A percentile compares a stretch with the other conserved stretches of the same genome.
These are phyloP conservation scores for Pseudozyma hubeiensis DNA, from an alignment of 1,284 basidiomycete species.

Conservation along the genomic window DNA sequence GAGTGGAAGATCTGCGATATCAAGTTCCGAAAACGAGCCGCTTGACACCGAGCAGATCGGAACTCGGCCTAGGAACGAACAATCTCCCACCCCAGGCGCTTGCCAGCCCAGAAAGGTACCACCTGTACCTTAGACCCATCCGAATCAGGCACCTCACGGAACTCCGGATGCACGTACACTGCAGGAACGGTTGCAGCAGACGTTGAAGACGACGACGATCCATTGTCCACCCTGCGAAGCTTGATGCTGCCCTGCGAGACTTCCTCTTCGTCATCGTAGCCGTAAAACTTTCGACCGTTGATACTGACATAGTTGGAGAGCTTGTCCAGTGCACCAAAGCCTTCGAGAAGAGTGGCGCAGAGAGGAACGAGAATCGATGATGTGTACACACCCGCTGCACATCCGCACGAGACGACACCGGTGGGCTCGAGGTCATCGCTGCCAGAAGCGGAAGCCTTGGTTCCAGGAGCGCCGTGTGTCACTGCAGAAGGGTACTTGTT, in stretches of 20 bases:
- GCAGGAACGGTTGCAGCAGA: conserved; percentile 49
- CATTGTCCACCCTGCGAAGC: conserved; percentile 40
- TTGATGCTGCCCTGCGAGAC: conserved; percentile 34
- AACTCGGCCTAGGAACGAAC: conserved; percentile 40
- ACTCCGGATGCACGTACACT: conserved; percentile 57
- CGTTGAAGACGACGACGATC: conserved; percentile 6
- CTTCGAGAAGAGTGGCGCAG: conserved; percentile 66
- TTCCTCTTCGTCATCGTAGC: conserved; percentile 30
- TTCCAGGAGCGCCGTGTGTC: conserved; percentile 51
- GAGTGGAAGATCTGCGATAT: neutral
- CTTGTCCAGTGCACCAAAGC: conserved; percentile 65
- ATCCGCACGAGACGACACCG: conserved; percentile 59
- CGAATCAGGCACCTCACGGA: conserved; percentile 33
- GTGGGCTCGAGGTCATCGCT: conserved; percentile 41
- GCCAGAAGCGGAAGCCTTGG: conserved; percentile 33
- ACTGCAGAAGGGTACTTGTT: conserved; percentile 77
- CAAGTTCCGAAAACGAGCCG: neutral
- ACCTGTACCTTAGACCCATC: conserved; percentile 71
- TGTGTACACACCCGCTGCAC: conserved; percentile 67
- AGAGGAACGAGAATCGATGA: conserved; percentile 65
- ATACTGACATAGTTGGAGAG: conserved; percentile 60
- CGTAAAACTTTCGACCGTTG: conserved; percentile 65
- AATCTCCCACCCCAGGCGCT: conserved; percentile 84
- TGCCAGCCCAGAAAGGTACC: conserved; percentile 92
- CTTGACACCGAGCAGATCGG: conserved; percentile 5